Evolutionary conservation across 1,139 yeast genomes (phyloP).

Genomic region (Tardiomyces depauwii): DNA sequence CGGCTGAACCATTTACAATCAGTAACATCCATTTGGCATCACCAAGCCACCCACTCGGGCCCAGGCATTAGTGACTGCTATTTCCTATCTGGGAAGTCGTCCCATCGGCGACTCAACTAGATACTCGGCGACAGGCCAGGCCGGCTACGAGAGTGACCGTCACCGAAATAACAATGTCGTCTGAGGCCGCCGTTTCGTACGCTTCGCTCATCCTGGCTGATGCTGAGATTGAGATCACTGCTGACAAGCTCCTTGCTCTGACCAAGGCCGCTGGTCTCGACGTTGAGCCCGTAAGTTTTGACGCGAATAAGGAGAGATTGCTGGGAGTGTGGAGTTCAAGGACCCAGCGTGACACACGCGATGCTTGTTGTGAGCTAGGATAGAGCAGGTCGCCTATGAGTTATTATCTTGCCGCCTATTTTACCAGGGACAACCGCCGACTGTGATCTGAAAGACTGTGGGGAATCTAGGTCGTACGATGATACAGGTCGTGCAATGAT

Average conservation of each 20-base stretch:
- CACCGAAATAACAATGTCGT: conserved; percentile 16
- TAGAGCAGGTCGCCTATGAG: too few species aligned
- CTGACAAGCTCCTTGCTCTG: conserved; percentile 77
- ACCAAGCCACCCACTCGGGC: not conserved
- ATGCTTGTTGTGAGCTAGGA: too few species aligned
- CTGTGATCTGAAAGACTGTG: too few species aligned
- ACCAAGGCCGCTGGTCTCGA: conserved; percentile 82
- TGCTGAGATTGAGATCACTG: conserved; percentile 82
- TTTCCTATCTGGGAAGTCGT: not conserved
- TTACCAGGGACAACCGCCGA: too few species aligned
- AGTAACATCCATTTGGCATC: too few species aligned
- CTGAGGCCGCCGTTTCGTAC: conserved; percentile 55
- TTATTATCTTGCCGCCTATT: too few species aligned
- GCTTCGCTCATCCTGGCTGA: conserved; percentile 97
- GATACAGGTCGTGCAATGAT: too few species aligned
- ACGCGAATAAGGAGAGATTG: not conserved
- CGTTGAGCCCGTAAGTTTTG: conserved; percentile 49
- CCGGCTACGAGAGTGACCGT: not conserved
- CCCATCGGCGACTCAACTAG: not conserved
- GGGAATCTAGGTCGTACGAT: too few species aligned
- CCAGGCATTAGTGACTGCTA: not conserved
- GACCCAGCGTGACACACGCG: not conserved
- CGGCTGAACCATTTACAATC: too few species aligned
- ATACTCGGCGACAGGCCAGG: not conserved
- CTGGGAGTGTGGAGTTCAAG: not conserved